phyloP scores from a whole-genome alignment of 139 green algal genomes.

The Picochlorum sp. region DNA sequence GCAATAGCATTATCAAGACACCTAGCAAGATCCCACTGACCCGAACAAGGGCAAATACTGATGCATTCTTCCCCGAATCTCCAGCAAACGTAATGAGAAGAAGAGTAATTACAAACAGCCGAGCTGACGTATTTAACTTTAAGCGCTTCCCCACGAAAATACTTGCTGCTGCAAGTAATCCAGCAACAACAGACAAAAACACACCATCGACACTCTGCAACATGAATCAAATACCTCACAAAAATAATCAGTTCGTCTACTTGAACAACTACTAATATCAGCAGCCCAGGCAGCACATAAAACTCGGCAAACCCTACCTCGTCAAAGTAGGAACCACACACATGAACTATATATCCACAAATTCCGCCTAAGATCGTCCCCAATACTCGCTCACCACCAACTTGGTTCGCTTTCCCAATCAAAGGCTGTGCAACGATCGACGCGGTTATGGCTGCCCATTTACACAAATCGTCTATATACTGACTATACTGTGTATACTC shows the following conservation, averaged over 20 bases:
- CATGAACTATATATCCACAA: neutral
- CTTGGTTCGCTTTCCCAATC: neutral
- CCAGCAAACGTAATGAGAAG: neutral
- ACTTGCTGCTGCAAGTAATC: too few relatives aligned
- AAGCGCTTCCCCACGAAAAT: too few relatives aligned
- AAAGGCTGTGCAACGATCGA: neutral
- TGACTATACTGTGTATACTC: neutral
- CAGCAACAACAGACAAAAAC: too few relatives aligned
- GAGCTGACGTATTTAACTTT: too few relatives aligned
- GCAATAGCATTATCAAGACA: slow-evolving; percentile 13
- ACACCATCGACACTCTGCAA: too few relatives aligned
- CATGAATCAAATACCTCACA: too few relatives aligned
- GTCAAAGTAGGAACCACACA: neutral
- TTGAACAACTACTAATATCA: too few relatives aligned
- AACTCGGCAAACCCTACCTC: neutral
- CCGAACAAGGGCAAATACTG: slow-evolving; percentile 12
- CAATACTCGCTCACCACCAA: neutral
- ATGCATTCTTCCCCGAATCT: neutral
- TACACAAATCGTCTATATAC: neutral
- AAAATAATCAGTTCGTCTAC: too few relatives aligned
- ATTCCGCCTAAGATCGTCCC: neutral
- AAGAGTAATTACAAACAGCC: neutral
- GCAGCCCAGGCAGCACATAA: too few relatives aligned
- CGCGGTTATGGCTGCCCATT: neutral
- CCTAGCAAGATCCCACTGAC: slow-evolving; percentile 21